Conservation (phyloP, 73 alveolate species). For the Effrenium voratum region DNA sequence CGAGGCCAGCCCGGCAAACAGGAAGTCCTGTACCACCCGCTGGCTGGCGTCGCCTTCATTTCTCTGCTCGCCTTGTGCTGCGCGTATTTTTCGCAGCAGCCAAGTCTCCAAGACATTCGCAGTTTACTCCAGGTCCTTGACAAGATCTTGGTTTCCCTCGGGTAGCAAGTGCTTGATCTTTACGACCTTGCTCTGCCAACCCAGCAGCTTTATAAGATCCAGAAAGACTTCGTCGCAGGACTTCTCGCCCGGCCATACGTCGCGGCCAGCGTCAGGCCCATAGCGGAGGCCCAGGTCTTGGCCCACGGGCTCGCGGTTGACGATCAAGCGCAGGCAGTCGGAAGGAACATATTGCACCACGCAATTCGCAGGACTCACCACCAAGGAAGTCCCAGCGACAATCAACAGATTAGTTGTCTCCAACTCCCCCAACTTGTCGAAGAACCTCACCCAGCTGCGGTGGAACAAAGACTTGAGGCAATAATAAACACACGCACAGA, state of each 20-base stretch:
- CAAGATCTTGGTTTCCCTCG: not conserved
- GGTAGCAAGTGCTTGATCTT: conserved; percentile 14
- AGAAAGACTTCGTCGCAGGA: conserved; percentile 56
- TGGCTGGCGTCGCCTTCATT: too few species aligned
- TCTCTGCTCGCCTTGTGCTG: too few species aligned
- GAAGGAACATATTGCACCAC: conserved; percentile 24
- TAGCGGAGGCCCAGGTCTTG: conserved; percentile 18
- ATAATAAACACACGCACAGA: not conserved
- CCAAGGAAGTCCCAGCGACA: conserved; percentile 85
- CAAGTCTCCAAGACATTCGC: too few species aligned
- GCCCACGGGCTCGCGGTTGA: conserved; percentile 59
- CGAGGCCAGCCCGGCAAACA: too few species aligned
- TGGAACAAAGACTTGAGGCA: not conserved
- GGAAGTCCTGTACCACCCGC: too few species aligned
- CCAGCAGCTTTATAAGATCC: conserved; percentile 51
- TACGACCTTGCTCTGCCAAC: conserved; percentile 65
- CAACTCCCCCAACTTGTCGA: not conserved
- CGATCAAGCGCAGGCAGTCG: conserved; percentile 41
- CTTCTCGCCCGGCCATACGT: conserved; percentile 47
- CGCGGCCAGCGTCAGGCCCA: conserved; percentile 18
- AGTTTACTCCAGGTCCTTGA: not conserved
- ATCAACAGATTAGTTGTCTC: conserved; percentile 27
- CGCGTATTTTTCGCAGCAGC: too few species aligned
- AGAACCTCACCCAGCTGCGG: not conserved
- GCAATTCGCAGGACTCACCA: conserved; percentile 62